Conservation (phyloP, 139 green algal genomes). For the Picochlorum costavermella region DNA sequence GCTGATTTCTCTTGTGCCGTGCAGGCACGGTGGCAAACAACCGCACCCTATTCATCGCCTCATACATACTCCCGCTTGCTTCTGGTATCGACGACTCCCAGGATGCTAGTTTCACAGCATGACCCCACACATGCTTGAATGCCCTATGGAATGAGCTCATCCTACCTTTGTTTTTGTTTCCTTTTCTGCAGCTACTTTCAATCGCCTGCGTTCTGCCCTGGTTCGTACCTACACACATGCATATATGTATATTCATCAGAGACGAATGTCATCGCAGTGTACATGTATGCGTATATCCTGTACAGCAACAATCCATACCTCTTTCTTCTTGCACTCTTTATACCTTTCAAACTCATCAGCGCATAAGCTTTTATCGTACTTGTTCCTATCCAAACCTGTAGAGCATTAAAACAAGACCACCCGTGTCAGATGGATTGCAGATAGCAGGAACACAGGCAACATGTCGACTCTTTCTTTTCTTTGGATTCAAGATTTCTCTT, state of each 20-base stretch:
- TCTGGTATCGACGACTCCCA: not conserved
- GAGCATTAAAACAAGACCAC: not conserved
- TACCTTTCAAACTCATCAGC: conserved; percentile 19
- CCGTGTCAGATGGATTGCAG: not conserved
- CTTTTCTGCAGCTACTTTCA: too few relatives aligned
- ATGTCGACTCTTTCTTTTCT: too few relatives aligned
- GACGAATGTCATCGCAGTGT: too few relatives aligned
- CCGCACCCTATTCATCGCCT: too few relatives aligned
- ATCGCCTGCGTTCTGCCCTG: too few relatives aligned
- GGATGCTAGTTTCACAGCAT: not conserved
- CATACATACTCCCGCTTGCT: too few relatives aligned
- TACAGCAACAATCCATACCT: conserved; percentile 4
- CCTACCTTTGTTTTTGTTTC: too few relatives aligned
- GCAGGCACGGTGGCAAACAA: not conserved
- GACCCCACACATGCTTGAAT: not conserved
- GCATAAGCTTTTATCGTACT: conserved; percentile 21
- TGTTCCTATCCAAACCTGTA: conserved; percentile 27
- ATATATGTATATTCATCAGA: too few relatives aligned
- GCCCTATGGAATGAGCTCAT: too few relatives aligned
- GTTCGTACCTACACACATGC: too few relatives aligned
- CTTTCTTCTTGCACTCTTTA: conserved; percentile 26
- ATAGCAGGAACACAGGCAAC: too few relatives aligned
- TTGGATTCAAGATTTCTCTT: too few relatives aligned
- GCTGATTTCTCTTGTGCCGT: not conserved
- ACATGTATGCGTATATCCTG: not conserved